phyloP scores from a whole-genome alignment of 306 rosid genomes.

The Spatholobus suberectus region DNA sequence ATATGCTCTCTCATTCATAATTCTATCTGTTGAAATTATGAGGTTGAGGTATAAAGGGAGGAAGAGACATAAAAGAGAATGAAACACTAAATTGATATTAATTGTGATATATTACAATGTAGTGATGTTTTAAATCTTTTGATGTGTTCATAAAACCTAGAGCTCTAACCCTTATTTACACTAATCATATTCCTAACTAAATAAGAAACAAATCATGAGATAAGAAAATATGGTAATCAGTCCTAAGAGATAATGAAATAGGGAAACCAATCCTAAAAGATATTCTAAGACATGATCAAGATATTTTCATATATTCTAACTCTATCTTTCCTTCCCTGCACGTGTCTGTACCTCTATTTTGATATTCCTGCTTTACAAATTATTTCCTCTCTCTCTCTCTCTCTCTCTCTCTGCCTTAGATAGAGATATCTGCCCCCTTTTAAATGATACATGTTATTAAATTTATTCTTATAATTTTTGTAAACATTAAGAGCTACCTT shows the following conservation, averaged over 20 bases:
- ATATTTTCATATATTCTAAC: not conserved
- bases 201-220: not conserved
- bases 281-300: not conserved
- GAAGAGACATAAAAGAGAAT: not conserved
- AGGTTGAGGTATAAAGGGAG: not conserved
- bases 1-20: constrained; percentile 11
- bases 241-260: not conserved
- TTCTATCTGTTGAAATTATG: not conserved
- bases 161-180: not conserved
- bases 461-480: not conserved
- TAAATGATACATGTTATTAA: not conserved
- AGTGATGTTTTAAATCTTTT: not conserved
- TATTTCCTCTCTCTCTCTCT: not conserved
- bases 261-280: not conserved
- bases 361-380: constrained; percentile 13
- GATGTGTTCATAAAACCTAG: not conserved
- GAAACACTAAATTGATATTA: not conserved
- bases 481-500: constrained; percentile 17
- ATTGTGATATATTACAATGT: not conserved
- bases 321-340: constrained; percentile 7
- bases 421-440: not conserved
- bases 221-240: not conserved
- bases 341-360: not conserved
- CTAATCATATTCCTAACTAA: not conserved
- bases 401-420: not conserved